A percentile compares a stretch with the other conserved stretches of the same genome.
phyloP scores from a whole-genome alignment of 2,329 filamentous ascomycete genomes.

The Sphaerulina populicola region DNA sequence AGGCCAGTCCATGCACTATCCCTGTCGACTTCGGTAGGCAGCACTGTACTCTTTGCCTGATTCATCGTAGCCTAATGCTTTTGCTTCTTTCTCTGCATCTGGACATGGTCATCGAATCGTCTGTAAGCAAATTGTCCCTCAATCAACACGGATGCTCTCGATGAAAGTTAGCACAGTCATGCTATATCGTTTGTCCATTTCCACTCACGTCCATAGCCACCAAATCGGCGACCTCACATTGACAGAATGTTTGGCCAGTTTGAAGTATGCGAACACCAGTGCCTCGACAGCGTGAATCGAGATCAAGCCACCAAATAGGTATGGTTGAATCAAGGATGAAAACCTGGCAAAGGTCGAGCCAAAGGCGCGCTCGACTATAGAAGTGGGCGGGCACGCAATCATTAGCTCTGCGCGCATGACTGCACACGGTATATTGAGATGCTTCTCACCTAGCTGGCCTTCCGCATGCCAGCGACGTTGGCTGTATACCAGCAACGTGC shows the following conservation, averaged over 20 bases:
- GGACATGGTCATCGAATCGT: conserved; percentile 42
- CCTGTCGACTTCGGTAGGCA: no score
- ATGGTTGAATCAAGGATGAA: conserved; percentile 52
- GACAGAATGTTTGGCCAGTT: conserved; percentile 47
- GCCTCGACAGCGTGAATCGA: conserved; percentile 59
- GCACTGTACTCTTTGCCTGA: no score
- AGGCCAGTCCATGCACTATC: no score
- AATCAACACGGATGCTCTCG: not conserved
- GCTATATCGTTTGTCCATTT: no score
- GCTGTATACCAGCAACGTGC: conserved; percentile 48
- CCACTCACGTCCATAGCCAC: conserved; percentile 44
- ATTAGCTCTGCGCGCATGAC: no score
- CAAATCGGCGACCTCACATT: conserved; percentile 42
- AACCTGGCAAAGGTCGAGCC: conserved; percentile 52
- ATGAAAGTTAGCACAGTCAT: not conserved
- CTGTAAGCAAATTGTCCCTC: conserved; percentile 46
- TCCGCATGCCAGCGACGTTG: conserved; percentile 47
- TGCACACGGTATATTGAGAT: no score
- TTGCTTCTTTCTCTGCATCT: conserved; percentile 34
- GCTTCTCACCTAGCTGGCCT: conserved; percentile 34
- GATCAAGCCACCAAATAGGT: conserved; percentile 52
- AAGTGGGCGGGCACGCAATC: no score
- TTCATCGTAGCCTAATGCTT: conserved; percentile 30
- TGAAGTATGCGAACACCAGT: conserved; percentile 39
- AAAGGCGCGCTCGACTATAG: conserved; percentile 25